A percentile compares a stretch with the other conserved stretches of the same genome.
Evolutionary conservation across 2,329 filamentous ascomycete species (phyloP).

Genomic region (Aspergillus glaucus): DNA sequence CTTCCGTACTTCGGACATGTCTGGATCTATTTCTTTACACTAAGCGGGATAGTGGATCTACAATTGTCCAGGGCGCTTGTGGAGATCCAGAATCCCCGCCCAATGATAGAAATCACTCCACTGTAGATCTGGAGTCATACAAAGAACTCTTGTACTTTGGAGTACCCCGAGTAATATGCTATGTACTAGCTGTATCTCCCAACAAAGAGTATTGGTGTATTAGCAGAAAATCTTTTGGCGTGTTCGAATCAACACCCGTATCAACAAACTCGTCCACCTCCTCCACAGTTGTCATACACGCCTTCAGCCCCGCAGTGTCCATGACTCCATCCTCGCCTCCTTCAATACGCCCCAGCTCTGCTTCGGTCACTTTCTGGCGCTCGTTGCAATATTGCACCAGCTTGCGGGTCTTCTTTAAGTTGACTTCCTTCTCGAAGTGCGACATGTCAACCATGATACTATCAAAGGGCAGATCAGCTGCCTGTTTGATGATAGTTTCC

Average conservation of each 20-base stretch:
- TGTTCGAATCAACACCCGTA: constrained; percentile 40
- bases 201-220: no score
- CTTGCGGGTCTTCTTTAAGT: constrained; percentile 55
- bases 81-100: no score
- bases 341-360: constrained; percentile 62
- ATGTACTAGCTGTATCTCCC: no score
- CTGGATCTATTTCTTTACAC: no score
- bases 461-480: constrained; percentile 56
- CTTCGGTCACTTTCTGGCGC: constrained; percentile 59
- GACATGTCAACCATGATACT: constrained; percentile 69
- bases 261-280: constrained; percentile 62
- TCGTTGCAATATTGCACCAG: constrained; percentile 56
- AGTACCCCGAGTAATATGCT: no score
- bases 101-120: no score
- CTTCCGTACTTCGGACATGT: no score
- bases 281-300: constrained; percentile 58
- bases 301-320: constrained; percentile 55
- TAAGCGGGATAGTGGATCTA: no score
- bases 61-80: no score
- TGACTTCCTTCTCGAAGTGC: constrained; percentile 62
- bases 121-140: no score
- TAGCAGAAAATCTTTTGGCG: no score
- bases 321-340: constrained; percentile 65
- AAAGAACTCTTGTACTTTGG: no score
- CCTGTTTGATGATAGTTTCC: constrained; percentile 51